Base-by-base conservation (phyloP, 2,329 filamentous ascomycete genomes). In the Neurospora sp. region DNA sequence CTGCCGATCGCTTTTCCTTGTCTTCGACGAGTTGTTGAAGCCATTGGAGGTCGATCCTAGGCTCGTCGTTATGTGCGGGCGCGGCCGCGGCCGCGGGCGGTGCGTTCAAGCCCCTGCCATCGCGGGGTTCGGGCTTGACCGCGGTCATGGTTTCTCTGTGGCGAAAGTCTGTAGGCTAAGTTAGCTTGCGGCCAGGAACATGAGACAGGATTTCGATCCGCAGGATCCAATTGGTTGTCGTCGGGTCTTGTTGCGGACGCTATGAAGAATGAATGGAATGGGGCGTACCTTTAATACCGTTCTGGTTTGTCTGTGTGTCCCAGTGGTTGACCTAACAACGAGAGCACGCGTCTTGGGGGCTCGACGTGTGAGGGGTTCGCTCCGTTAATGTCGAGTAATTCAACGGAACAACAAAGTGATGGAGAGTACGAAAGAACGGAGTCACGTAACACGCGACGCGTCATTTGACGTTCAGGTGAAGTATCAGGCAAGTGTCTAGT, bases 11-110 rank as follows among this genome's bases (percentile, higher is more conserved):
- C 13, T 58, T 58, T 17, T 33, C 23, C 10, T 17, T 66, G 19
- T 46, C 40, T 0, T 46, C 58, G 13, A 70, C 43, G 6, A 73
- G 71, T 19, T 52, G 38, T 23, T 72, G 70, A 38, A 73, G 72
- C 67, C 69, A 70, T 8, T 38, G 13, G n/a, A 46, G 11, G 15
- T 66, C 38, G 28, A 19, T 15, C n/a, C 40, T 58, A 28, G 15
- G 15, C 38, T 40, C 38, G 33, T 28, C 28, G 11, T 66, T 13
- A 1, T 39, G 19, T 67, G 38, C 38, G 52, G 23, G 19, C n/a
- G n/a, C 7, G 7, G n/a, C 4, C 6, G 38, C 43, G 43, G 19
- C 15, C 23, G 17, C 8, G 6, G 19, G 3, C 8, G 52, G 66
- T 19, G 38, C 39, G 23, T 23, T 43, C 62, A 42, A 38, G 10